Evolutionary conservation across 2,329 filamentous ascomycete genomes (phyloP).

Genomic region (Fusarium sp.): DNA sequence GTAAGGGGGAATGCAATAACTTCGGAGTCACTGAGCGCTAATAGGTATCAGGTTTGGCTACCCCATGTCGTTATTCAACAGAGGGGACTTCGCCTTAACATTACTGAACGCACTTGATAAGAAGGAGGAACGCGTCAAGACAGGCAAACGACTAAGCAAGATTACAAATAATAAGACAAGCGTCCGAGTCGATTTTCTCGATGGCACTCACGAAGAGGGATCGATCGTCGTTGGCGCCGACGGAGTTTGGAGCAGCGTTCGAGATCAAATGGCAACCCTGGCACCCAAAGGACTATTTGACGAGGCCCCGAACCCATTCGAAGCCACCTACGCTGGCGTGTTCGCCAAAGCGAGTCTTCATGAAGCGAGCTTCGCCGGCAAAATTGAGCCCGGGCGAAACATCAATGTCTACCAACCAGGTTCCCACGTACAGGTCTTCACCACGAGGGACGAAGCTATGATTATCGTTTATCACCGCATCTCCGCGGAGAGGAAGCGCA

Average conservation of each 20-base stretch:
- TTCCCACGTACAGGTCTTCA: constrained; percentile 30
- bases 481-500: constrained; percentile 11
- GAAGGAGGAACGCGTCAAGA: constrained; percentile 13
- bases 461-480: constrained; percentile 25
- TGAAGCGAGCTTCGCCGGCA: not conserved
- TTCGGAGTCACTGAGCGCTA: accelerated
- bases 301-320: constrained; percentile 17
- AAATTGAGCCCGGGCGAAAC: not conserved
- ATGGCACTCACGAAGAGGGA: constrained; percentile 20
- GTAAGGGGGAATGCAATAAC: not conserved
- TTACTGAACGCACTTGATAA: constrained; percentile 14
- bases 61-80: constrained; percentile 27
- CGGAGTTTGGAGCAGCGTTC: constrained; percentile 23
- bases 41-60: constrained; percentile 17
- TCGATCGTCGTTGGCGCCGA: constrained; percentile 12
- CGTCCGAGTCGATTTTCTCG: constrained; percentile 17
- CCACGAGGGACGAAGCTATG: constrained; percentile 14
- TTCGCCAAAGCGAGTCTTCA: not conserved
- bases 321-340: constrained; percentile 11
- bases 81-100: constrained; percentile 19
- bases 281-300: constrained; percentile 31
- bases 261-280: constrained; percentile 21
- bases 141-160: constrained; percentile 24
- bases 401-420: constrained; percentile 25
- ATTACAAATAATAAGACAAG: not conserved